A percentile compares a stretch with the other conserved stretches of the same genome.
Evolutionary conservation across 768 basidiomycete species (phyloP).

Genomic region (Fistulinella prunicolor): DNA sequence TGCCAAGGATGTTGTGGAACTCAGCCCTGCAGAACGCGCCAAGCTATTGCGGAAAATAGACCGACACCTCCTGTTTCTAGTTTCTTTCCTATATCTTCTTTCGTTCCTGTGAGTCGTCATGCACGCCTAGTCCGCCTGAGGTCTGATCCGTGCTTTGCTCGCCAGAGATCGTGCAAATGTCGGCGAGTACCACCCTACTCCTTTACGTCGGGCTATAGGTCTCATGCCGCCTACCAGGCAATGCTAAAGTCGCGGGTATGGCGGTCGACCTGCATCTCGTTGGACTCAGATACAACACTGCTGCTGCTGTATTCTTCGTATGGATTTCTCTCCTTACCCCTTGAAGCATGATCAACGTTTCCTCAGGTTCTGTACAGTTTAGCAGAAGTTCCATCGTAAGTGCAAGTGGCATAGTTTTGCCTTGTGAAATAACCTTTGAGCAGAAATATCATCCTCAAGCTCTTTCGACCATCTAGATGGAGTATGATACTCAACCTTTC

Average conservation of each 20-base stretch:
- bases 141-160: not conserved
- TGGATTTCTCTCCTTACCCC: constrained; percentile 1
- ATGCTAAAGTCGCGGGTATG: constrained; percentile 47
- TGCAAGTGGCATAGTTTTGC: not conserved
- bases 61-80: constrained; percentile 42
- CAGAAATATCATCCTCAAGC: constrained; percentile 38
- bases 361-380: constrained; percentile 36
- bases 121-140: not conserved
- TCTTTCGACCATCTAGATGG: constrained; percentile 36
- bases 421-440: constrained; percentile 1
- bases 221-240: constrained; percentile 27
- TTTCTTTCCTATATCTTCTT: constrained; percentile 43
- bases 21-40: constrained; percentile 20
- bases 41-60: constrained; percentile 42
- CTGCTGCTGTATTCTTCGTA: constrained; percentile 39
- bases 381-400: constrained; percentile 39
- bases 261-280: constrained; percentile 34
- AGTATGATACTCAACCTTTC: constrained; percentile 20
- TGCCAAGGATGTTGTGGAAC: not conserved
- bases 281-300: constrained; percentile 36
- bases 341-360: not conserved
- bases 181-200: constrained; percentile 27
- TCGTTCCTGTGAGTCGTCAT: constrained; percentile 42
- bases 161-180: constrained; percentile 44
- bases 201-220: not conserved